phyloP scores from a whole-genome alignment of 2,329 filamentous ascomycete genomes.

The Aspergillus neotritici region DNA sequence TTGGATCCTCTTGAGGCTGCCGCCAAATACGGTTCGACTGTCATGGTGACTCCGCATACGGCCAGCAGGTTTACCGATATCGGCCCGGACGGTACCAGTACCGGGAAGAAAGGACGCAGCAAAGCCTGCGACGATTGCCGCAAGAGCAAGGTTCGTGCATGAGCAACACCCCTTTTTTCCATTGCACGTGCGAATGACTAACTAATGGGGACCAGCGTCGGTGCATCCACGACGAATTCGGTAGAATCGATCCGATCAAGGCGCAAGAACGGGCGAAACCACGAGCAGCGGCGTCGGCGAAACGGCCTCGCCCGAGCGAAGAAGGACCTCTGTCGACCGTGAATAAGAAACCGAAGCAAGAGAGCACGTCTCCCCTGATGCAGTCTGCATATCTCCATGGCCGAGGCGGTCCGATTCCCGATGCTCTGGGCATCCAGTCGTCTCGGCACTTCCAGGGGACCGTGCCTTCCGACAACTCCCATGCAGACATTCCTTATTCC shows the following conservation, averaged over 20 bases:
- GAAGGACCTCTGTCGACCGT: slow-evolving; percentile 24
- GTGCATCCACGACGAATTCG: slow-evolving; percentile 61
- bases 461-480: slow-evolving; percentile 5
- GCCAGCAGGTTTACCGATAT: slow-evolving; percentile 25
- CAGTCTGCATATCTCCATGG: slow-evolving; percentile 18
- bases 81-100: slow-evolving; percentile 30
- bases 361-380: slow-evolving; percentile 25
- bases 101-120: slow-evolving; percentile 54
- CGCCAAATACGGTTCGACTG: slow-evolving; percentile 21
- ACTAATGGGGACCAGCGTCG: slow-evolving; percentile 46
- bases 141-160: slow-evolving; percentile 57
- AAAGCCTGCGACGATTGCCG: slow-evolving; percentile 63
- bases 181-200: slow-evolving; percentile 14
- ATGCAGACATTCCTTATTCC: slow-evolving; percentile 1
- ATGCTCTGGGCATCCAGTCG: slow-evolving; percentile 12
- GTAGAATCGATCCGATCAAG: slow-evolving; percentile 59
- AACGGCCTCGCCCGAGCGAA: slow-evolving; percentile 47
- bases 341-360: slow-evolving; percentile 33
- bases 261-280: slow-evolving; percentile 57
- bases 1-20: slow-evolving; percentile 27
- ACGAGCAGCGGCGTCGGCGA: slow-evolving; percentile 51
- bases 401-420: slow-evolving; percentile 13
- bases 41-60: slow-evolving; percentile 24
- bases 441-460: slow-evolving; percentile 12
- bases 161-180: not conserved